Conservation (phyloP, 208 protist genomes). For the Wallacemonas rigidus region DNA sequence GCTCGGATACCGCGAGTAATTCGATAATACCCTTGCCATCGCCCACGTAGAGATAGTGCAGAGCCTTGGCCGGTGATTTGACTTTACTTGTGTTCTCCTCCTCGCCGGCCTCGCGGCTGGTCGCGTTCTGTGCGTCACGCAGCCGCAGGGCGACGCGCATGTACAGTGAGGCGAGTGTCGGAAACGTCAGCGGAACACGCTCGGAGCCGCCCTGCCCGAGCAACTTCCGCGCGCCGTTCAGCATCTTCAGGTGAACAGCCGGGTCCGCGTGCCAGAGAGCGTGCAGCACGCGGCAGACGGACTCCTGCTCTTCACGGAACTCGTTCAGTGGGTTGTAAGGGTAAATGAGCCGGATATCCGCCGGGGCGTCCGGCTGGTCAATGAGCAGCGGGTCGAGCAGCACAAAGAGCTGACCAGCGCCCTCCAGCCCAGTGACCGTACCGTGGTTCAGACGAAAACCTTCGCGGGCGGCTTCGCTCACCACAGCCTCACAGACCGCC, state of each 20-base stretch:
- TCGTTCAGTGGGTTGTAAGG: constrained; percentile 55
- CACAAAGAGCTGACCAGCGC: constrained; percentile 78
- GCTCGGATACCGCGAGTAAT: constrained; percentile 44
- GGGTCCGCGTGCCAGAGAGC: constrained; percentile 81
- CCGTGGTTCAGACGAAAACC: constrained; percentile 25
- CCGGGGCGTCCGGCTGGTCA: constrained; percentile 64
- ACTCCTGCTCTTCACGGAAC: constrained; percentile 92
- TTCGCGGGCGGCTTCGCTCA: constrained; percentile 21
- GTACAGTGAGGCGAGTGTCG: constrained; percentile 84
- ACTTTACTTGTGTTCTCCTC: neutral
- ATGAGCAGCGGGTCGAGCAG: constrained; percentile 81
- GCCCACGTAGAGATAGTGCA: constrained; percentile 54
- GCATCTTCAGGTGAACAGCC: constrained; percentile 87
- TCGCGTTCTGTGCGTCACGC: constrained; percentile 17
- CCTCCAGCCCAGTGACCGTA: constrained; percentile 56
- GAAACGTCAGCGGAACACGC: constrained; percentile 83
- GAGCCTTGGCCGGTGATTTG: constrained; percentile 8
- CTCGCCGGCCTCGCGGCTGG: neutral
- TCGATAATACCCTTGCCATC: constrained; percentile 82
- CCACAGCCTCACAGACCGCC: constrained; percentile 50
- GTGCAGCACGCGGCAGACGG: constrained; percentile 92
- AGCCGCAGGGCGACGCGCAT: constrained; percentile 66
- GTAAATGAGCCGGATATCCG: constrained; percentile 37
- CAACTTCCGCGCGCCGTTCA: constrained; percentile 82
- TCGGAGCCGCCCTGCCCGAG: constrained; percentile 87